Evolutionary conservation across 768 basidiomycete species (phyloP).

Genomic region (Xerocomellus intermedius): DNA sequence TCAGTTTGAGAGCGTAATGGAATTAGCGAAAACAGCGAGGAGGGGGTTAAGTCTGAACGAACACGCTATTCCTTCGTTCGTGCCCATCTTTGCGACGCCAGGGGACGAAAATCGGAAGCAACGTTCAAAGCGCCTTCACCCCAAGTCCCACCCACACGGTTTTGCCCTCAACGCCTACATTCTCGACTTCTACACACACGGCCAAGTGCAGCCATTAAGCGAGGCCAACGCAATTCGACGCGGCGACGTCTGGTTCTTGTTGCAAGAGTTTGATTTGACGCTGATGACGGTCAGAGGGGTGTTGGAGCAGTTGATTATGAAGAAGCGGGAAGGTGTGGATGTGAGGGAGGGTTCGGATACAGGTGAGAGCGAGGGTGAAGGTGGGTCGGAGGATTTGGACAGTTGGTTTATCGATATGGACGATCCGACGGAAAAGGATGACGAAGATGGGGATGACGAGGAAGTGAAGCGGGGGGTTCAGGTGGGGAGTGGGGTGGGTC

Average conservation of each 20-base stretch:
- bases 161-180: constrained; percentile 61
- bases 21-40: constrained; percentile 52
- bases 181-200: constrained; percentile 68
- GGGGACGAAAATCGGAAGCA: background rate
- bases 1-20: constrained; percentile 46
- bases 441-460: constrained; percentile 18
- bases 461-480: constrained; percentile 11
- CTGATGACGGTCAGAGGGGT: constrained; percentile 48
- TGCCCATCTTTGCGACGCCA: constrained; percentile 28
- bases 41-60: constrained; percentile 54
- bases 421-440: constrained; percentile 30
- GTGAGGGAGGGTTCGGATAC: constrained; percentile 11
- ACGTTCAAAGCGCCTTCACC: background rate
- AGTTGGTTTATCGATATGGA: constrained; percentile 35
- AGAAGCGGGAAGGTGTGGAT: constrained; percentile 20
- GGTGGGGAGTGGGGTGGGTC: background rate
- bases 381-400: constrained; percentile 25
- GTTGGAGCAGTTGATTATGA: constrained; percentile 46
- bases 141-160: background rate
- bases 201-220: constrained; percentile 48
- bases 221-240: constrained; percentile 56
- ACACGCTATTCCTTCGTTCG: constrained; percentile 59
- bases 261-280: constrained; percentile 57
- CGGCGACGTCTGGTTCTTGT: constrained; percentile 63
- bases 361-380: constrained; percentile 12